phyloP scores from a whole-genome alignment of 2,329 filamentous ascomycete genomes.

The Colletotrichum sp. region DNA sequence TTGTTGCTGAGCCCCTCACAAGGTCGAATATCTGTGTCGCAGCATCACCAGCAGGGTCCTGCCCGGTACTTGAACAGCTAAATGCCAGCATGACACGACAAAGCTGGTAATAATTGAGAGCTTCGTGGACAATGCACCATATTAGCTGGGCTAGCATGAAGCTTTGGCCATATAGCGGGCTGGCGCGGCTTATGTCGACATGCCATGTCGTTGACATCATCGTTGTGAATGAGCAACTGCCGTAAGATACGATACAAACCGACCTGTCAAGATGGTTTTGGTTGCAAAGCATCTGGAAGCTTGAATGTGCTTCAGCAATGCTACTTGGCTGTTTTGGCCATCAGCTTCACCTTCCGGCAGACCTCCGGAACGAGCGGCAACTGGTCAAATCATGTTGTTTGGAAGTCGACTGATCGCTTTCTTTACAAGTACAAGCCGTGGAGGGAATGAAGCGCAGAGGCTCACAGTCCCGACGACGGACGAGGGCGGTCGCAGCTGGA shows the following conservation, averaged over 20 bases:
- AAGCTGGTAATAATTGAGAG: not conserved
- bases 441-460: not conserved
- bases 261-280: not conserved
- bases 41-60: not conserved
- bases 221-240: not conserved
- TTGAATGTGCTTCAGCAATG: not conserved
- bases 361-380: not conserved
- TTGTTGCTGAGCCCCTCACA: not conserved
- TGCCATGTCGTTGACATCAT: not conserved
- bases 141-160: not conserved
- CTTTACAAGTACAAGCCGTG: not conserved
- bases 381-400: not conserved
- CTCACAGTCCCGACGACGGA: not conserved
- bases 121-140: not conserved
- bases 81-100: not conserved
- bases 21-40: not conserved
- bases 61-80: not conserved
- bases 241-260: not conserved
- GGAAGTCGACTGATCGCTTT: not conserved
- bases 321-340: not conserved
- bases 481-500: constrained; percentile 1
- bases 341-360: not conserved
- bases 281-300: not conserved
- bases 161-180: constrained; percentile 1
- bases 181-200: not conserved